A percentile compares a stretch with the other conserved stretches of the same genome.
Evolutionary conservation across 1,284 basidiomycete genomes (phyloP).

Genomic region (Melampsora larici-populina): DNA sequence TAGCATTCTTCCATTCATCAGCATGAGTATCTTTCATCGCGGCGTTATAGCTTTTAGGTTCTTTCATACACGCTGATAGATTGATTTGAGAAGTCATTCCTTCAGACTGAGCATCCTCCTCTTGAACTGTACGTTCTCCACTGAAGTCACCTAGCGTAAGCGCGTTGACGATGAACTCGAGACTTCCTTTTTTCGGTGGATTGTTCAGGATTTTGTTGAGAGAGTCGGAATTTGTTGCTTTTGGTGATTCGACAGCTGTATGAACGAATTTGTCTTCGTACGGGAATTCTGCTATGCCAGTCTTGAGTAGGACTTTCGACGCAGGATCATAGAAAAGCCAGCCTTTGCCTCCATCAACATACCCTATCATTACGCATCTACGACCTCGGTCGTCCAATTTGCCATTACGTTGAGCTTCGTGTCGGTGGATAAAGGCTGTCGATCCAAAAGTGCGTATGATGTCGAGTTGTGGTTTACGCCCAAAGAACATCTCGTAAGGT

Average conservation of each 20-base stretch:
- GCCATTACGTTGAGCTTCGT: neutral
- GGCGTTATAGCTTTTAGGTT: neutral
- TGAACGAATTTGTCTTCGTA: too few relatives aligned
- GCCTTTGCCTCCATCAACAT: neutral
- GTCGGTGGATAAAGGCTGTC: constrained; percentile 1
- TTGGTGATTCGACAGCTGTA: too few relatives aligned
- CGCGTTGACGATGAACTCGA: neutral
- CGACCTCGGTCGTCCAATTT: constrained; percentile 7
- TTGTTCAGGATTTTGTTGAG: too few relatives aligned
- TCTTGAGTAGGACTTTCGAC: neutral
- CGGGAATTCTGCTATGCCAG: neutral
- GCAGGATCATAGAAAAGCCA: neutral
- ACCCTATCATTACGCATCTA: neutral
- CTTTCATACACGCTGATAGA: rapidly evolving
- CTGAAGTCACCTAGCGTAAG: constrained; percentile 1
- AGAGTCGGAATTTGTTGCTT: too few relatives aligned
- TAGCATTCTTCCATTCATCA: neutral
- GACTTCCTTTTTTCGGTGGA: neutral
- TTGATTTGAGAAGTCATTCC: too few relatives aligned
- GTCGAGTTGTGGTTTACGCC: neutral
- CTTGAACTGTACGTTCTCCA: neutral
- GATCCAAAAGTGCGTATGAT: neutral
- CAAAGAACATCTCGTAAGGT: constrained; percentile 3
- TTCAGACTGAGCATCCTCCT: neutral
- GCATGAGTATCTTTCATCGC: neutral